A percentile compares a stretch with the other conserved stretches of the same genome.
phyloP scores from a whole-genome alignment of 108 stramenopile species.

The Nannochloropsis gaditana region DNA sequence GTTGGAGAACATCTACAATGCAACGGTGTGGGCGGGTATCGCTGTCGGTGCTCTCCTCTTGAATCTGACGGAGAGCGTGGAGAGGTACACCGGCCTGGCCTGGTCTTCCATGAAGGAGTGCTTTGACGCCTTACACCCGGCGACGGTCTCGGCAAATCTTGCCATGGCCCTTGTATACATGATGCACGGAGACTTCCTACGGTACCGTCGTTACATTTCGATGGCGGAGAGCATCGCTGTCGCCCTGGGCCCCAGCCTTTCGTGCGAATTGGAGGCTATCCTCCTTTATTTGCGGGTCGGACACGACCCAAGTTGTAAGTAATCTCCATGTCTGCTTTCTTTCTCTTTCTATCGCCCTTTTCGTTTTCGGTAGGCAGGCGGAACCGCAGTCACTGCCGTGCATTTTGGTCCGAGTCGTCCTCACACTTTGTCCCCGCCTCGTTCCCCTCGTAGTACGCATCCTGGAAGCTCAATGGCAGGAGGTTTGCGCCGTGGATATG shows the following conservation, averaged over 20 bases:
- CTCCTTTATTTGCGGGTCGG: background rate
- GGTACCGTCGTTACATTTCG: background rate
- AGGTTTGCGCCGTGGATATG: background rate
- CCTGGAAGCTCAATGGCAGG: background rate
- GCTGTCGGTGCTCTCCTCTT: background rate
- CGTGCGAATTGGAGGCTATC: background rate
- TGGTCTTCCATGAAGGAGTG: background rate
- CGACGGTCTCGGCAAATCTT: background rate
- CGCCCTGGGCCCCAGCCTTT: background rate
- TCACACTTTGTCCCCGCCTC: background rate
- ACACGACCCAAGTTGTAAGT: background rate
- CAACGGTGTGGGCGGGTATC: background rate
- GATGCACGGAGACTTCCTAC: background rate
- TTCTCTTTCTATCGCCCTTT: background rate
- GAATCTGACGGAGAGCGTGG: background rate
- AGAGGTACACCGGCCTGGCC: background rate
- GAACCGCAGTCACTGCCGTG: background rate
- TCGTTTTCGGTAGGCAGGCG: background rate
- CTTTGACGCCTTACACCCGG: background rate
- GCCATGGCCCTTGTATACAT: background rate
- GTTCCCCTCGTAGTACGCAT: background rate
- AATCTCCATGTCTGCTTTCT: background rate
- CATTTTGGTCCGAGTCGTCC: background rate
- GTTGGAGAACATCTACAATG: conserved; percentile 3
- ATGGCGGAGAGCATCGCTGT: background rate